A percentile compares a stretch with the other conserved stretches of the same genome.
Evolutionary conservation across 2,329 filamentous ascomycete genomes (phyloP).

Genomic region (Aspergillus tamarii): DNA sequence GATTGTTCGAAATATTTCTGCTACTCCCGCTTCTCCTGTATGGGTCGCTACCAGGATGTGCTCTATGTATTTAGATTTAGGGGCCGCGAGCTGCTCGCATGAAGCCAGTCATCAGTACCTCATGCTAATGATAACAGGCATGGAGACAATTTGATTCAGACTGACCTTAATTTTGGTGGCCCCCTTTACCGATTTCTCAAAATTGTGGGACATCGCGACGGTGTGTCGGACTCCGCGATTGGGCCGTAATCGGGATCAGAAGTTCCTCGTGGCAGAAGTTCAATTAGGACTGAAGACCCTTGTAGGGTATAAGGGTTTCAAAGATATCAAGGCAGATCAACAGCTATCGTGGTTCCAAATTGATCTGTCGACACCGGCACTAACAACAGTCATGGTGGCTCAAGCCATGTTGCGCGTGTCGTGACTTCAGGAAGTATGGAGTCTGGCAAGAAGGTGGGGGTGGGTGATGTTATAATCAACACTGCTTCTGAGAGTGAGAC

Average conservation of each 20-base stretch:
- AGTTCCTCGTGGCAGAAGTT: conserved; percentile 12
- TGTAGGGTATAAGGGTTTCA: neutral
- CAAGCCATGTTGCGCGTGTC: conserved; percentile 33
- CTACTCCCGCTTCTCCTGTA: conserved; percentile 90
- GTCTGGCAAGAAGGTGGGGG: conserved; percentile 15
- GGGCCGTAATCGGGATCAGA: conserved; percentile 17
- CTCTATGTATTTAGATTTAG: conserved; percentile 99
- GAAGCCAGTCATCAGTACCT: conserved; percentile 26
- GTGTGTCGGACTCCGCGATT: conserved; percentile 15
- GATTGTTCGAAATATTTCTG: conserved; percentile 90
- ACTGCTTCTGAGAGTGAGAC: too few species aligned
- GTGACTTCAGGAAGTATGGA: conserved; percentile 15
- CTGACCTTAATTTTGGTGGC: conserved; percentile 94
- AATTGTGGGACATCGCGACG: conserved; percentile 59
- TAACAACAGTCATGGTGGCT: conserved; percentile 30
- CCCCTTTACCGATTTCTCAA: conserved; percentile 99
- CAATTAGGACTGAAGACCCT: neutral
- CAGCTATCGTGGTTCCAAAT: conserved; percentile 20
- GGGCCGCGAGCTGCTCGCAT: conserved; percentile 74
- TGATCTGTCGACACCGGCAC: conserved; percentile 28
- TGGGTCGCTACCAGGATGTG: conserved; percentile 95
- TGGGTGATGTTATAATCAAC: neutral
- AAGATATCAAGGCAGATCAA: conserved; percentile 1
- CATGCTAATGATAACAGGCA: neutral
- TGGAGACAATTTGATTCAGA: conserved; percentile 22